These are phyloP conservation scores for Carex scoparia DNA, from an alignment of 176 grass and related monocot genomes.

Conservation along the genomic window DNA sequence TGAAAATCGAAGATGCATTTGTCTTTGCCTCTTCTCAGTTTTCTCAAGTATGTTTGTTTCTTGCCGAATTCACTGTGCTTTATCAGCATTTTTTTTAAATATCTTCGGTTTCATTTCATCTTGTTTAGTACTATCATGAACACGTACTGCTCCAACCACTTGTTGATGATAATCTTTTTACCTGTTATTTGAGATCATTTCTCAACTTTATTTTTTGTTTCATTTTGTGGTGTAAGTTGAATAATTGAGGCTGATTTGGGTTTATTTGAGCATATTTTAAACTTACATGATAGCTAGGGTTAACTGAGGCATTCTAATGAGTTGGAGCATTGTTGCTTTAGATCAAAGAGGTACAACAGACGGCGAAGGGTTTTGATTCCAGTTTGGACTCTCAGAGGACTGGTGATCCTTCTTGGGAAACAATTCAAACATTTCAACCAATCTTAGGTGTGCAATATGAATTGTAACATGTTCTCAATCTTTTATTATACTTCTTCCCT, in stretches of 20 bases:
- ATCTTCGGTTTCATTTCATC: neutral
- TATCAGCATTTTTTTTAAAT: neutral
- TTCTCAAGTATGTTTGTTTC: neutral
- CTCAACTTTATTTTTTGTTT: neutral
- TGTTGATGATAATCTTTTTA: neutral
- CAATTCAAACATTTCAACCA: constrained; percentile 24
- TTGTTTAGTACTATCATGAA: neutral
- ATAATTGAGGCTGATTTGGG: neutral
- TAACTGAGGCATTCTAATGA: neutral
- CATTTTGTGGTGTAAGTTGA: neutral
- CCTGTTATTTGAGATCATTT: neutral
- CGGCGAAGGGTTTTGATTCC: constrained; percentile 2
- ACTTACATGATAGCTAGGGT: neutral
- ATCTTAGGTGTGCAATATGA: neutral
- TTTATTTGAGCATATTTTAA: neutral
- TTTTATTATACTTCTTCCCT: neutral
- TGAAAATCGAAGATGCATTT: constrained; percentile 33
- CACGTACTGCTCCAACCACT: neutral
- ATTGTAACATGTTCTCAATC: neutral
- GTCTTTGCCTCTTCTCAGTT: constrained; percentile 20
- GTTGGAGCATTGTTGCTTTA: constrained; percentile 32
- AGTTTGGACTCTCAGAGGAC: constrained; percentile 29
- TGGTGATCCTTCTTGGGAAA: constrained; percentile 36
- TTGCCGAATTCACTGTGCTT: neutral
- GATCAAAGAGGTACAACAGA: constrained; percentile 41